Evolutionary conservation across 2,329 filamentous ascomycete genomes (phyloP).

Genomic region (Thielaviopsis euricoi): DNA sequence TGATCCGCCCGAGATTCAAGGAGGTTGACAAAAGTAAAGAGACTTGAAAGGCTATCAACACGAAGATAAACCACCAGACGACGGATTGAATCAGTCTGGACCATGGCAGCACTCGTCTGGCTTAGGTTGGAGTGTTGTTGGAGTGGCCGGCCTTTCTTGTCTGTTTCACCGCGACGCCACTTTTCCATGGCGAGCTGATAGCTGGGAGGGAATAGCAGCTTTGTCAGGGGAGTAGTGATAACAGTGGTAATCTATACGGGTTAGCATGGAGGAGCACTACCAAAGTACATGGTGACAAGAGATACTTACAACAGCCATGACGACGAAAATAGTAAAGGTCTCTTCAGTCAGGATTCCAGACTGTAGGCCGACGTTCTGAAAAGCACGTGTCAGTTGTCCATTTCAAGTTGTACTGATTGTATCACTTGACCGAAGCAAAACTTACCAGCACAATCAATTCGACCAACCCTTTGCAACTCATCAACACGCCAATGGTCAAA

Average conservation of each 20-base stretch:
- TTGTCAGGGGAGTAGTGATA: constrained; percentile 60
- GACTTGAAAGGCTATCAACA: constrained; percentile 65
- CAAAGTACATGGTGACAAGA: neutral
- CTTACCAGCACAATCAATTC: constrained; percentile 84
- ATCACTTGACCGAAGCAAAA: neutral
- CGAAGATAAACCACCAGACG: constrained; percentile 67
- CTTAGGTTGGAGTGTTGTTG: constrained; percentile 19
- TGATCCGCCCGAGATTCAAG: constrained; percentile 27
- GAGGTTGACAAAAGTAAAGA: constrained; percentile 69
- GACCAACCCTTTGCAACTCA: constrained; percentile 94
- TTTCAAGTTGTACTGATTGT: neutral
- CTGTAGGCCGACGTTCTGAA: constrained; percentile 56
- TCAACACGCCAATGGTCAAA: constrained; percentile 70
- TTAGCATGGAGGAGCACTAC: neutral
- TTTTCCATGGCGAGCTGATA: constrained; percentile 35
- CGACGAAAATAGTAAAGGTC: constrained; percentile 86
- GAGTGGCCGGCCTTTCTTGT: constrained; percentile 47
- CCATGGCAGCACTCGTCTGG: constrained; percentile 12
- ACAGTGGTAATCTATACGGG: constrained; percentile 60
- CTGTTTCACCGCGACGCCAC: constrained; percentile 68
- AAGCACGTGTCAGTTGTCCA: neutral
- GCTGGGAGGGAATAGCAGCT: constrained; percentile 53
- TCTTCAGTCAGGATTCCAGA: constrained; percentile 63
- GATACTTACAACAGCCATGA: constrained; percentile 49
- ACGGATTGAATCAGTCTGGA: constrained; percentile 26